These are phyloP conservation scores for Camellia lanceoleosa DNA, from an alignment of 148 eudicot genomes.

Conservation along the genomic window DNA sequence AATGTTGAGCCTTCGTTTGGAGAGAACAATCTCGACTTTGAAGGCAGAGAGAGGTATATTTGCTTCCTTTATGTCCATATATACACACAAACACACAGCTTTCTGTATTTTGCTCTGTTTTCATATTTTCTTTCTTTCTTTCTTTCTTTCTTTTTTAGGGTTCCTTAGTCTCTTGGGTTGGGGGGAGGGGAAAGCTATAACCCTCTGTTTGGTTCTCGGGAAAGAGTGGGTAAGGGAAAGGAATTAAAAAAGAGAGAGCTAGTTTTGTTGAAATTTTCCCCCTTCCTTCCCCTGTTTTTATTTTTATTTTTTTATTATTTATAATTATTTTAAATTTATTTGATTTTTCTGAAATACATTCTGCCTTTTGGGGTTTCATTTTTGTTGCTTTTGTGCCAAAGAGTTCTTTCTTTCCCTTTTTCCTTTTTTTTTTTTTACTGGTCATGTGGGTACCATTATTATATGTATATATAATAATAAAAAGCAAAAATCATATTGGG, in stretches of 20 bases:
- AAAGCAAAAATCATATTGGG: neutral
- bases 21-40: conserved; percentile 68
- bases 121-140: neutral
- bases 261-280: neutral
- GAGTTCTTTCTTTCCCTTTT: conserved; percentile 23
- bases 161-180: neutral
- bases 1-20: conserved; percentile 55
- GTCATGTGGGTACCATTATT: conserved; percentile 17
- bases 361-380: conserved; percentile 6
- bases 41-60: conserved; percentile 57
- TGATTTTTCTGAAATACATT: neutral
- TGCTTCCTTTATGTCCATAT: neutral
- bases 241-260: neutral
- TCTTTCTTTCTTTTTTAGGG: neutral
- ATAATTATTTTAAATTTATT: neutral
- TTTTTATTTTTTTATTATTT: neutral
- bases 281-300: neutral
- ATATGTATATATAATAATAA: neutral
- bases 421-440: conserved; percentile 18
- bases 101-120: conserved; percentile 7
- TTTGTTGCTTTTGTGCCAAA: conserved; percentile 17
- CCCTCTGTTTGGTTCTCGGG: conserved; percentile 5
- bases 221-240: conserved; percentile 2
- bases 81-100: neutral
- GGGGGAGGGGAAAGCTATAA: neutral